Base-by-base conservation (phyloP, 768 basidiomycete species). In the Boletellus emodensis region DNA sequence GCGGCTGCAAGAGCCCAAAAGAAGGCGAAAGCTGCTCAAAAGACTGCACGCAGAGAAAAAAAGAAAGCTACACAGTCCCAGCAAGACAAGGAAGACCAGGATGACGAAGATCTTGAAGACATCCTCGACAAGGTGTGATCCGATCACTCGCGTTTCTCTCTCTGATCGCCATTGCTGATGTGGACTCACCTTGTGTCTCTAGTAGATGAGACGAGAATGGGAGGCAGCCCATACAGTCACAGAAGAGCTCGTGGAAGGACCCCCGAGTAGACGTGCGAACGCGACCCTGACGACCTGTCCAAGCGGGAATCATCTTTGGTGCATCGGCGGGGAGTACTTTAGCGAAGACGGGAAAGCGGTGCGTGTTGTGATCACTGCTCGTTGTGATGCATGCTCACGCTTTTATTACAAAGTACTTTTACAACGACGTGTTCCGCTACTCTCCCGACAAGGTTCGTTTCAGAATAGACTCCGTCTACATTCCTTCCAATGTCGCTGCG, bases 351-450 rank as follows among this genome's bases (percentile, higher is more conserved):
- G 82, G 11, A 87, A 82, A 63, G 85, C 90, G 14, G 86, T 90
- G 55, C 40, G 78, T 63, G 37, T 13, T 3, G 1, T 12, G 0
- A 38, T n/a, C 24, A 12, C 1, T n/a, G 0, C 20, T 6, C 10
- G 14, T 3, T 24, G 11, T 4, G 14, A 28, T 38, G 11, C 18
- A 10, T 28, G 6, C 43, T 51, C 4, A 55, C 35, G 11, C 2
- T n/a, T n/a, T 15, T 5, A 22, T 2, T 18, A 10, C 18, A 4
- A 44, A 90, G 87, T 81, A 90, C 63, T 90, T 92, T 67, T 93
- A 92, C 69, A 88, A 85, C 57, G 92, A 94, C 58, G 83, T 91
- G 0, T 94, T 85, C 66, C 76, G 93, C 18, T 94, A 94, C 66
- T 78, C 84, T 1, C 88, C 91, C 0, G 89, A 90, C 34, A 91